Base-by-base conservation (phyloP, 305 asterid species). In the Solanum hybrid region DNA sequence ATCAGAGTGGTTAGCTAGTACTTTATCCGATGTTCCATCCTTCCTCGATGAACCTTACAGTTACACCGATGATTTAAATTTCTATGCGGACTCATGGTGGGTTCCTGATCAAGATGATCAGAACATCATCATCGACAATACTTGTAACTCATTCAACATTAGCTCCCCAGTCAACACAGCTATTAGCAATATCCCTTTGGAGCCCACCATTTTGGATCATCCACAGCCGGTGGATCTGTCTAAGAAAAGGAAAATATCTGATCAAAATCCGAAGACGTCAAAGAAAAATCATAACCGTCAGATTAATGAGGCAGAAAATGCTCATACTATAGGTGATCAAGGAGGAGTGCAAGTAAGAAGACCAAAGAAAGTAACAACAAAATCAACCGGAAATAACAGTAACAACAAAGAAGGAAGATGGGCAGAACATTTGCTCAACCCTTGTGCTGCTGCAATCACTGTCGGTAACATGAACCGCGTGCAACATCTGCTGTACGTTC, bases 391-490 rank as follows among this genome's bases (percentile, higher is more conserved):
- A 22, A 92, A 83, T 77, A 90, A 91, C 67, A 90, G 93, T 20
- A 92, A 71, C 46, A 93, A 90, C 90, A 95, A 92, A 91, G 98
- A 96, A 22, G 97, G 97, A 73, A 92, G 98, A 91, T 96, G 99
- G 98, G 98, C 99, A 5, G 98, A 96, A 86, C 99, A 96, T 93
- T 92, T 97, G 91, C 98, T 97, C 90, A 95, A 96, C 89, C 98
- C 98, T 2, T 97, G 99, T 83, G 98, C 99, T 20, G 95, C 97
- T 1, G 99, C 98, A 22, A 92, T 97, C 85, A 84, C 96, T 7
- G 93, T 94, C 22, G 90, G 95, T 40, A 96, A 96, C 80, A 93
- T 92, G 1, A 94, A 95, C 26, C 93, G 98, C 0, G 97, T 96
- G 85, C 99, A 95, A 88, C 99, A 96, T 91, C 94, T 96, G 87